These are phyloP conservation scores for Leccinum subrobustum DNA, from an alignment of 1,284 basidiomycete genomes.

Conservation along the genomic window DNA sequence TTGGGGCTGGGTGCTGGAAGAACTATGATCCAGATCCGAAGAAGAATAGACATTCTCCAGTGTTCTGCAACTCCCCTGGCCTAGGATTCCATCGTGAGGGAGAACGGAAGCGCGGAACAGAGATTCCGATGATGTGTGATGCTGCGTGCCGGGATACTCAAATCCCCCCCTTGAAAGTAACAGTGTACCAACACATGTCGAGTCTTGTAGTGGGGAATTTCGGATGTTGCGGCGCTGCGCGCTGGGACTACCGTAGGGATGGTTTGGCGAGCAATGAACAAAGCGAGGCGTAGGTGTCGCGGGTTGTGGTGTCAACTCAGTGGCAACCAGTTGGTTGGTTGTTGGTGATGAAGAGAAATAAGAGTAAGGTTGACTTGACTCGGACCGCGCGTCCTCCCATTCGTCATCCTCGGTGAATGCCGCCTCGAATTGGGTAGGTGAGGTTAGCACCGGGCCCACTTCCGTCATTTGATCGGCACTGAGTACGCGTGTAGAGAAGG, in stretches of 20 bases:
- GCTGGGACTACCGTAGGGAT: neutral
- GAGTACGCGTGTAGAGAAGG: conserved; percentile 28
- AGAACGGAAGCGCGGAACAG: neutral
- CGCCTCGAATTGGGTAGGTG: conserved; percentile 28
- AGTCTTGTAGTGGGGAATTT: conserved; percentile 6
- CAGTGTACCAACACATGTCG: neutral
- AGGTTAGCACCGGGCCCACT: conserved; percentile 22
- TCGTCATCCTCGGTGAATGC: conserved; percentile 23
- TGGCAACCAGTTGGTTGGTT: conserved; percentile 5
- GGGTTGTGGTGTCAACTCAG: neutral
- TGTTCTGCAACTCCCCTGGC: neutral
- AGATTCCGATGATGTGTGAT: neutral
- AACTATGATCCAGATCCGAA: conserved; percentile 6
- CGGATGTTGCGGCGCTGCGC: neutral
- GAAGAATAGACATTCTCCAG: neutral
- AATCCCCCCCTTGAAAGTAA: neutral
- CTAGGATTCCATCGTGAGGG: neutral
- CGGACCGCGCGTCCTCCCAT: conserved; percentile 18
- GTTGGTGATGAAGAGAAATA: conserved; percentile 11
- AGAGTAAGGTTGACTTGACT: conserved; percentile 13
- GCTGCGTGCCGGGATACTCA: neutral
- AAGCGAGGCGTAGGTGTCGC: conserved; percentile 3
- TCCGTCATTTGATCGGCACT: conserved; percentile 24
- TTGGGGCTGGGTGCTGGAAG: neutral
- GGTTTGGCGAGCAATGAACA: conserved; percentile 1